Base-by-base conservation (phyloP, 306 rosid genomes). In the Cercis canadensis region DNA sequence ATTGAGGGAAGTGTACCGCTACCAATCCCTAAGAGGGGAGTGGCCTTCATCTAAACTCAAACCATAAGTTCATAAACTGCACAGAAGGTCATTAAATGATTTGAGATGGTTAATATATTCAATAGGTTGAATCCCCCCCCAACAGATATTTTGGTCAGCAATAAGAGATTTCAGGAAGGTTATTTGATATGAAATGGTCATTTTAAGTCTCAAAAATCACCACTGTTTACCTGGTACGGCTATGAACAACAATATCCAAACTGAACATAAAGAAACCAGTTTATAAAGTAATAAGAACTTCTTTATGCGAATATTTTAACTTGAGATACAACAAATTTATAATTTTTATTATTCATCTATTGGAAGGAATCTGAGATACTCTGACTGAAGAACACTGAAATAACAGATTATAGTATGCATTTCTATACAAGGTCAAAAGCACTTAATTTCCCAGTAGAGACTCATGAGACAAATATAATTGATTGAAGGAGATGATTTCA, bases 401-500 rank as follows among this genome's bases (percentile, higher is more conserved):
- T 52, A 60, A 56, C 56, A 17, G 37, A 65, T 44, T 17, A 5
- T 66, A 60, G 70, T 59, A 60, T 39, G 39, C 58, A 70, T 9
- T 52, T 69, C 57, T 39, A 69, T 45, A 59, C 34, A 70, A 65
- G 19, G 47, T 24, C 47, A 15, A 46, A 12, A 46, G 5, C 6
- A n/a, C 6, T 46, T n/a, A n/a, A n/a, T 46, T 49, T 11, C 2
- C 5, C 6, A 53, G 54, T 33, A 15, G 54, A 67, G 21, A 55
- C 5, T 19, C 2, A n/a, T 13, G 59, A 40, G 64, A 47, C 60
- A 24, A 74, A 75, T 61, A 47, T 11, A 19, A 16, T 41, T 18
- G 31, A 80, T 72, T 74, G 36, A 61, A 74, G 11, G 57, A 65
- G 44, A 79, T 8, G 56, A 73, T 62, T 84, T 79, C 88, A 75